Evolutionary conservation across 345 rosid genomes (phyloP).

Genomic region (Hibiscus mutabilis): DNA sequence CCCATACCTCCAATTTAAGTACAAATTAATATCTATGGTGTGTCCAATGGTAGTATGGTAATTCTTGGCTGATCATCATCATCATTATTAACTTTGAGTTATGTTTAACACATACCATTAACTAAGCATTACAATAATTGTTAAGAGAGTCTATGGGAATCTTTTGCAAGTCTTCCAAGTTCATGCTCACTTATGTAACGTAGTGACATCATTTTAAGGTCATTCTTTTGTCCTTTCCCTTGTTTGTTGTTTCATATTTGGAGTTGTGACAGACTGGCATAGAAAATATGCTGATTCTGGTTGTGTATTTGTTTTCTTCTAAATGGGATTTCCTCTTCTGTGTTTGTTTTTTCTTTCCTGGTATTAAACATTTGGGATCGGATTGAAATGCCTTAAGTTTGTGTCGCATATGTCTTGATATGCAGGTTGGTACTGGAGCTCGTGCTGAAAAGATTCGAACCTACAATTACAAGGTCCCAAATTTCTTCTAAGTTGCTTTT

Average conservation of each 20-base stretch:
- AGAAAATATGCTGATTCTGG: not conserved
- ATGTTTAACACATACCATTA: not conserved
- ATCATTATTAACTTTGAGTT: not conserved
- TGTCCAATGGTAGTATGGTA: not conserved
- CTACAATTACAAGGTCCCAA: constrained; percentile 76
- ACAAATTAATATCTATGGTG: not conserved
- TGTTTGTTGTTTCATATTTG: not conserved
- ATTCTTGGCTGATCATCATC: not conserved
- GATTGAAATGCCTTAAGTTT: constrained; percentile 8
- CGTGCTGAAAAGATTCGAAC: constrained; percentile 96
- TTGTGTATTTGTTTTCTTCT: not conserved
- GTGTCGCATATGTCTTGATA: not conserved
- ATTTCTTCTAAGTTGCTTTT: not conserved
- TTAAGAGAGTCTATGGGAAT: not conserved
- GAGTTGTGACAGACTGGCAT: not conserved
- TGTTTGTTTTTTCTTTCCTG: not conserved
- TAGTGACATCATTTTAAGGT: not conserved
- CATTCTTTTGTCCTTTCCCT: not conserved
- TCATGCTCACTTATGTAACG: not conserved
- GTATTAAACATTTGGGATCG: not conserved
- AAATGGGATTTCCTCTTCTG: not conserved
- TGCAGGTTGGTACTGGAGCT: constrained; percentile 91
- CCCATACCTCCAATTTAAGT: not conserved
- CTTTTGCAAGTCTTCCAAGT: not conserved
- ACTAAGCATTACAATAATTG: constrained; percentile 2